A percentile compares a stretch with the other conserved stretches of the same genome.
phyloP scores from a whole-genome alignment of 2,329 filamentous ascomycete species.

The Neonectria sp. region DNA sequence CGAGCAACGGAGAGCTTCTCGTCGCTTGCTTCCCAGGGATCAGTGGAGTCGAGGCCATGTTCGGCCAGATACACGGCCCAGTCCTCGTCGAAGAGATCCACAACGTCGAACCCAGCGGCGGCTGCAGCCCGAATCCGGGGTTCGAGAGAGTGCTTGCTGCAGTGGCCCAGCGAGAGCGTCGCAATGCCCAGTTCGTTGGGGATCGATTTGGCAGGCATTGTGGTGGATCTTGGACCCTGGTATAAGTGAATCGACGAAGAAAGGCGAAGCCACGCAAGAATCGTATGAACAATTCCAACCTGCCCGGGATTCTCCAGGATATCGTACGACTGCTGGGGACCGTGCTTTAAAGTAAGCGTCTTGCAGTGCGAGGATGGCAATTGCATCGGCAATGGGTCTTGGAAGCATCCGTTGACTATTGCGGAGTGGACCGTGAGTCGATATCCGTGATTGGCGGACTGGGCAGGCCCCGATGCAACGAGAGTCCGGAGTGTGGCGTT shows the following conservation, averaged over 20 bases:
- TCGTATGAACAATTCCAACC: not conserved
- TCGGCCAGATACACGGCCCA: conserved; percentile 33
- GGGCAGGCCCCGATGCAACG: conserved; percentile 13
- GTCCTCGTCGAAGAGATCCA: conserved; percentile 36
- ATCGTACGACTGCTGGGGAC: conserved; percentile 16
- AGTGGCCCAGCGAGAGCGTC: conserved; percentile 31
- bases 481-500: conserved; percentile 17
- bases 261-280: not conserved
- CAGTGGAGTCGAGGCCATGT: conserved; percentile 30
- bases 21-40: conserved; percentile 33
- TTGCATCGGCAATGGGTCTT: not conserved
- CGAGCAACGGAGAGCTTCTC: conserved; percentile 28
- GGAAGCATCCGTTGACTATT: not conserved
- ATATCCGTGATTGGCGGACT: conserved; percentile 33
- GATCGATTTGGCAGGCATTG: conserved; percentile 22
- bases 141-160: conserved; percentile 26
- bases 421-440: not conserved
- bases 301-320: not conserved
- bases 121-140: conserved; percentile 29
- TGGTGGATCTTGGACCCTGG: not conserved
- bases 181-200: conserved; percentile 33
- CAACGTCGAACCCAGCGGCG: conserved; percentile 25
- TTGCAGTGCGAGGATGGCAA: not conserved
- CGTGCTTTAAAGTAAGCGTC: conserved; percentile 3
- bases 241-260: not conserved